Conservation (phyloP, 371 early-diverging fungal species). For the Mucor irregularis region DNA sequence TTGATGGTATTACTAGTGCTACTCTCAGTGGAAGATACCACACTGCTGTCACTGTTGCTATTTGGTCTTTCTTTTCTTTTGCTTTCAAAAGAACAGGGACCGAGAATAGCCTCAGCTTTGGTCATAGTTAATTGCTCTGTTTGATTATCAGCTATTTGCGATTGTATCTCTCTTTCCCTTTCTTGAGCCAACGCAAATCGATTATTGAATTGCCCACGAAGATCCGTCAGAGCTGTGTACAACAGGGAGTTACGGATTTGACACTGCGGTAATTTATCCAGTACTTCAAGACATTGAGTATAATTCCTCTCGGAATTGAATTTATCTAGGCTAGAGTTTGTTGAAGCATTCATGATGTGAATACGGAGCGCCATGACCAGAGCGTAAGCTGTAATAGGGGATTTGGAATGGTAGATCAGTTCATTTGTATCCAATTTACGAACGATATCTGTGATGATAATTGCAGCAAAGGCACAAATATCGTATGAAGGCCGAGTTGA, state of each 20-base stretch:
- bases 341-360: slow-evolving; percentile 41
- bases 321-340: slow-evolving; percentile 17
- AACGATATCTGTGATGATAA: slow-evolving; percentile 37
- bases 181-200: slow-evolving; percentile 3
- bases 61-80: no score
- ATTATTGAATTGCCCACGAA: slow-evolving; percentile 8
- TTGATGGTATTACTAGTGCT: no score
- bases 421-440: slow-evolving; percentile 20
- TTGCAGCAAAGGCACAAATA: slow-evolving; percentile 40
- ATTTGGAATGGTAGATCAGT: slow-evolving; percentile 33
- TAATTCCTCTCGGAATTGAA: slow-evolving; percentile 22
- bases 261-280: slow-evolving; percentile 19
- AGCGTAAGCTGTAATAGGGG: slow-evolving; percentile 38
- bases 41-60: no score
- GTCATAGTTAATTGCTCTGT: no score
- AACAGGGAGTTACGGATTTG: slow-evolving; percentile 3
- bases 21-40: no score
- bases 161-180: slow-evolving; percentile 7
- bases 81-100: no score
- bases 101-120: no score
- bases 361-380: slow-evolving; percentile 41
- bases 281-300: slow-evolving; percentile 15
- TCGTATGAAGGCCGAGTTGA: slow-evolving; percentile 33
- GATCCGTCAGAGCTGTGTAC: slow-evolving; percentile 7
- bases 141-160: slow-evolving; percentile 2